phyloP scores from a whole-genome alignment of 2,329 filamentous ascomycete genomes.

The Akanthomyces uredinophilus region DNA sequence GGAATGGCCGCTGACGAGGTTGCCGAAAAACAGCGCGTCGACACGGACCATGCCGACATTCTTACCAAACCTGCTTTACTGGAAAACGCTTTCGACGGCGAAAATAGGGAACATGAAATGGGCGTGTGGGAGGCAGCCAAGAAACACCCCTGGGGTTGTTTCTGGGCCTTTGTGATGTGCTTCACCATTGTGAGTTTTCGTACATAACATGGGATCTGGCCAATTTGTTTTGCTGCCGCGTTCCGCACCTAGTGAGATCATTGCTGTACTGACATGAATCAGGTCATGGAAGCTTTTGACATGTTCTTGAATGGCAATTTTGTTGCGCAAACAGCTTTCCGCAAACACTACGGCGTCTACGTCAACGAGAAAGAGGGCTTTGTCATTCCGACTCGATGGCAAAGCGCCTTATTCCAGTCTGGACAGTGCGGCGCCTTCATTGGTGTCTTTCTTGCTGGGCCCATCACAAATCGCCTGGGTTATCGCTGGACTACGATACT shows the following conservation, averaged over 20 bases:
- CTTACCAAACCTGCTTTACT: slow-evolving; percentile 33
- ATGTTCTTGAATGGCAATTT: slow-evolving; percentile 45
- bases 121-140: slow-evolving; percentile 33
- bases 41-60: slow-evolving; percentile 30
- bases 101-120: slow-evolving; percentile 39
- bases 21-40: slow-evolving; percentile 18
- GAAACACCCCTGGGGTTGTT: slow-evolving; percentile 38
- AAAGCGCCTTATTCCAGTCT: slow-evolving; percentile 30
- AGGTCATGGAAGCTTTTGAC: slow-evolving; percentile 48
- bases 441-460: slow-evolving; percentile 33
- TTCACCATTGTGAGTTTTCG: slow-evolving; percentile 42
- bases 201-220: too few relatives aligned
- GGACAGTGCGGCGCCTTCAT: slow-evolving; percentile 33
- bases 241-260: too few relatives aligned
- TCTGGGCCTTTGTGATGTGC: slow-evolving; percentile 45
- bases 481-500: slow-evolving; percentile 33
- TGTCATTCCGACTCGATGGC: slow-evolving; percentile 37
- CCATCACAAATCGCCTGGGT: slow-evolving; percentile 31
- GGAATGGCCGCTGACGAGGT: slow-evolving; percentile 14
- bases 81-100: slow-evolving; percentile 36
- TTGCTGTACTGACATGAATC: not conserved
- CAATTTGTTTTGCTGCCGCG: too few relatives aligned
- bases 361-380: slow-evolving; percentile 15
- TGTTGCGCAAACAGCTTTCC: slow-evolving; percentile 37
- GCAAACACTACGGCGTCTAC: slow-evolving; percentile 31